phyloP scores from a whole-genome alignment of 805 yeast species.

The Monosporozyma unispora region DNA sequence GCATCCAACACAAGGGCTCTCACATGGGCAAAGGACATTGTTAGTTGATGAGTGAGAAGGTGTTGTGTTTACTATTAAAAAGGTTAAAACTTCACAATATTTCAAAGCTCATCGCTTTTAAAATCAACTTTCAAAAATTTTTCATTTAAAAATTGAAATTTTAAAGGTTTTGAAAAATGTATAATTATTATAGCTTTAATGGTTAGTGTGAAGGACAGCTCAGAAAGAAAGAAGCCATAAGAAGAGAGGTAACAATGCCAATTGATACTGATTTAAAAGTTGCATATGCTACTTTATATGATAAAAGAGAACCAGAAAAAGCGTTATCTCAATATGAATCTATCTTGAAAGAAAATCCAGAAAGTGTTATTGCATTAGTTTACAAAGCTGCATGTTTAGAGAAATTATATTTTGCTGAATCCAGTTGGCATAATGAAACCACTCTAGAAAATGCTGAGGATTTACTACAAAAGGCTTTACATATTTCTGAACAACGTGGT shows the following conservation, averaged over 20 bases:
- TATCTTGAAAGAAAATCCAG: constrained; percentile 36
- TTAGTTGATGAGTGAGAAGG: too few relatives aligned
- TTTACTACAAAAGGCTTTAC: constrained; percentile 32
- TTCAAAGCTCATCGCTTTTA: neutral
- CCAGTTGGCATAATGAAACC: constrained; percentile 36
- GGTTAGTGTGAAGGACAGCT: neutral
- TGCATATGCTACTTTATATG: constrained; percentile 38
- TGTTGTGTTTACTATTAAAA: too few relatives aligned
- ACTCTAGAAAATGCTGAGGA: constrained; percentile 36
- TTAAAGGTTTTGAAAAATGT: neutral
- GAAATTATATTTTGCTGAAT: constrained; percentile 31
- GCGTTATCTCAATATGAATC: constrained; percentile 37
- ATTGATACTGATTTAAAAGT: constrained; percentile 32
- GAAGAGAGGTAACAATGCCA: constrained; percentile 15
- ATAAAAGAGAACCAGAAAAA: constrained; percentile 34
- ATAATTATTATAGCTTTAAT: too few relatives aligned
- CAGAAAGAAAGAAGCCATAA: neutral
- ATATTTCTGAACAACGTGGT: constrained; percentile 36
- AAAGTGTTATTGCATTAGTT: constrained; percentile 39
- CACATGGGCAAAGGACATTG: constrained; percentile 30
- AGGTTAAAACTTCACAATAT: too few relatives aligned
- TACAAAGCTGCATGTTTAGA: constrained; percentile 44
- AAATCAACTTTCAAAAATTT: neutral
- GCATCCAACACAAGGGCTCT: constrained; percentile 79
- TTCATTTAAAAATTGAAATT: neutral